These are phyloP conservation scores for Fusarium agapanthi DNA, from an alignment of 2,329 filamentous ascomycete genomes.

Conservation along the genomic window DNA sequence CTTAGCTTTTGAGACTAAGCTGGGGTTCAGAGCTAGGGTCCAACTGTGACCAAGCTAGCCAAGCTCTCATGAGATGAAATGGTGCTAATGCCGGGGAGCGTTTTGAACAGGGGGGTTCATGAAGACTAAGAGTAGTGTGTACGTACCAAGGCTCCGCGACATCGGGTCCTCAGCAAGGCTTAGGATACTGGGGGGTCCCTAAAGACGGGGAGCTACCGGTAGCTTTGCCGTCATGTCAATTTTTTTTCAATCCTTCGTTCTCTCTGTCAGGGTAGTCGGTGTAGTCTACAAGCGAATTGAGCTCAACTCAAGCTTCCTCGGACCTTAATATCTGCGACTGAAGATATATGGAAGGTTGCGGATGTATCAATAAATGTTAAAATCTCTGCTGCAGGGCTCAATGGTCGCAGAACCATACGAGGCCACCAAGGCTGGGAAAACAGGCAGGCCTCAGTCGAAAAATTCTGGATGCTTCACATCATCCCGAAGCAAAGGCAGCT, in stretches of 20 bases:
- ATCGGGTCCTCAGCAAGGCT: slow-evolving; percentile 39
- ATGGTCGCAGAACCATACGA: slow-evolving; percentile 22
- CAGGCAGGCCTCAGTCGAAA: slow-evolving; percentile 35
- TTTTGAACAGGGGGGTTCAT: slow-evolving; percentile 34
- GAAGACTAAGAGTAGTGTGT: slow-evolving; percentile 31
- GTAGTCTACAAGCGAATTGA: slow-evolving; percentile 7
- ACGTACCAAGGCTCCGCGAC: slow-evolving; percentile 29
- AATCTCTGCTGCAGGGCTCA: neutral
- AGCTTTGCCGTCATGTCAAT: slow-evolving; percentile 35
- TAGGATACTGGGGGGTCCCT: slow-evolving; percentile 37
- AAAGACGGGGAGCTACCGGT: slow-evolving; percentile 41
- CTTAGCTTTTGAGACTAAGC: slow-evolving; percentile 35
- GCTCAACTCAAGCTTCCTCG: neutral
- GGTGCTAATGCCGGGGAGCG: slow-evolving; percentile 36
- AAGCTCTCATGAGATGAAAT: slow-evolving; percentile 32
- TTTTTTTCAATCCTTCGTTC: slow-evolving; percentile 5
- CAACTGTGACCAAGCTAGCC: slow-evolving; percentile 26
- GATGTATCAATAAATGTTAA: neutral
- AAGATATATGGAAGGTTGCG: neutral
- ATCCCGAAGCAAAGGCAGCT: slow-evolving; percentile 18
- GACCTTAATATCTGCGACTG: neutral
- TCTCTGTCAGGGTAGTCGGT: slow-evolving; percentile 27
- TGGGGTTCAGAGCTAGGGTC: slow-evolving; percentile 34
- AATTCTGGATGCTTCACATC: slow-evolving; percentile 32
- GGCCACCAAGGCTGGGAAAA: slow-evolving; percentile 26